Conservation (phyloP, 73 alveolate species). For the Paramecium pentaurelia region DNA sequence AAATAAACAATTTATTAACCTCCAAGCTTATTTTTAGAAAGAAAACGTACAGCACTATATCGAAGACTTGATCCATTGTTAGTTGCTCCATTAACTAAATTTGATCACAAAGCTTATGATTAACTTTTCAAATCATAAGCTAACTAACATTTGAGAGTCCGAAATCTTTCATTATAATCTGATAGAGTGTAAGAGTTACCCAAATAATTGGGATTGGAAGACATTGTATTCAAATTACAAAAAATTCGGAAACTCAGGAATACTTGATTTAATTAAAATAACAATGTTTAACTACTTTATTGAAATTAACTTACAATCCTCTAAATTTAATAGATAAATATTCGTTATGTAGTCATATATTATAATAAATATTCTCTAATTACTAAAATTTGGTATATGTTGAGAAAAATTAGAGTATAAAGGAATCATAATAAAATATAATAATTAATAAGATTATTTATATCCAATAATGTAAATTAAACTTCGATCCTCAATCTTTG, state of each 20-base stretch:
- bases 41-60: neutral
- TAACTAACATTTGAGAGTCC: neutral
- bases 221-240: neutral
- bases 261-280: neutral
- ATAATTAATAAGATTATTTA: neutral
- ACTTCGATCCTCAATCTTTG: constrained; percentile 34
- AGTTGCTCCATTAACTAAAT: neutral
- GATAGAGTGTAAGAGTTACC: neutral
- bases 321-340: neutral
- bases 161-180: neutral
- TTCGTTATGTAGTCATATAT: neutral
- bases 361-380: neutral
- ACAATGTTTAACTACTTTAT: neutral
- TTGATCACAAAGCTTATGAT: neutral
- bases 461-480: neutral
- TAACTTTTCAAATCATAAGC: neutral
- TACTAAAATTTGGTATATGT: neutral
- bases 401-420: neutral
- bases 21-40: neutral
- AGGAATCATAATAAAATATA: neutral
- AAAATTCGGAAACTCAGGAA: neutral
- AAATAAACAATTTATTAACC: neutral
- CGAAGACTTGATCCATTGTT: neutral
- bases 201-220: neutral
- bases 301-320: neutral